Evolutionary conservation across 345 rosid species (phyloP).

Genomic region (Brassica carinata): DNA sequence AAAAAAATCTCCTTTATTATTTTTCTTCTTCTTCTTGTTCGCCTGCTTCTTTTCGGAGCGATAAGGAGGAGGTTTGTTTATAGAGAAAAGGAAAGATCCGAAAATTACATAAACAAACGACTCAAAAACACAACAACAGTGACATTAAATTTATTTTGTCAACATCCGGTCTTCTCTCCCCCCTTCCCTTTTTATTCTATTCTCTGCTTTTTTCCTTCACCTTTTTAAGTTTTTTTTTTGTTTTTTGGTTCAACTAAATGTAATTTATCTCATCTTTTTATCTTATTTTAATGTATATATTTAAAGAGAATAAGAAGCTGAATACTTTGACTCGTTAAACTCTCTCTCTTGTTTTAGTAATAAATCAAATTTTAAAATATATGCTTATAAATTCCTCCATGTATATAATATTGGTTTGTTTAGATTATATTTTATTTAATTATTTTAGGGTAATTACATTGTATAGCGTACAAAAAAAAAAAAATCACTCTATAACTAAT

Average conservation of each 20-base stretch:
- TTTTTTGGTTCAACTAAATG: background rate
- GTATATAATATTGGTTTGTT: no score
- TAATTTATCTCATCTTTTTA: background rate
- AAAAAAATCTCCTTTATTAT: slow-evolving; percentile 32
- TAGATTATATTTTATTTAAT: no score
- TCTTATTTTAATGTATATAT: no score
- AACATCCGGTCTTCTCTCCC: slow-evolving; percentile 95
- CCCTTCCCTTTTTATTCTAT: slow-evolving; percentile 54
- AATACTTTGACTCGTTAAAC: background rate
- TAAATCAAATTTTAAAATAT: no score
- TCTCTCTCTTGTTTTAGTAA: background rate
- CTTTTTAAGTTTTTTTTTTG: background rate
- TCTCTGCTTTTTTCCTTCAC: slow-evolving; percentile 46
- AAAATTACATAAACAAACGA: slow-evolving; percentile 75
- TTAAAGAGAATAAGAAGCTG: background rate
- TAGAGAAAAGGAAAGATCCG: slow-evolving; percentile 45
- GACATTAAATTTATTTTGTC: slow-evolving; percentile 93
- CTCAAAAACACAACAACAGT: slow-evolving; percentile 63
- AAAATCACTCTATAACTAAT: no score
- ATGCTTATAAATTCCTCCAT: no score
- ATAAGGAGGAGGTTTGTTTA: slow-evolving; percentile 20
- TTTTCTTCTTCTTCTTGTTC: slow-evolving; percentile 4
- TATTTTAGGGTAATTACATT: no score
- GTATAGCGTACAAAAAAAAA: no score
- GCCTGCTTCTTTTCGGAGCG: slow-evolving; percentile 39